Percentiles rank a stretch among this genome's conserved stretches.
phyloP scores from a whole-genome alignment of 768 basidiomycete genomes.

The Ephemerocybe angulata region DNA sequence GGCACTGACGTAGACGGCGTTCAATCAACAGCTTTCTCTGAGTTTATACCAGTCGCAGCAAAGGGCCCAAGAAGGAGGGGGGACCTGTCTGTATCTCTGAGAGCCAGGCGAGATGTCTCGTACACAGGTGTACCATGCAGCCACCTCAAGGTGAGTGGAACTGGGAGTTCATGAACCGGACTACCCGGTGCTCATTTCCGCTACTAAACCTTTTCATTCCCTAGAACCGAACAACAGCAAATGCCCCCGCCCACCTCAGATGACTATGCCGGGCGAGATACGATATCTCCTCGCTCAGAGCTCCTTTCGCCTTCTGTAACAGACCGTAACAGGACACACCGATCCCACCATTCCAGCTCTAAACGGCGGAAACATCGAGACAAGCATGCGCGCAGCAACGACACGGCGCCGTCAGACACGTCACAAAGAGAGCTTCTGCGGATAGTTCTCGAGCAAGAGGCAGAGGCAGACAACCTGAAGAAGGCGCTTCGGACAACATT shows the following conservation, averaged over 20 bases:
- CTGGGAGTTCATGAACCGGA: background rate
- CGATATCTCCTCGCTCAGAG: conserved; percentile 20
- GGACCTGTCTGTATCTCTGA: no score
- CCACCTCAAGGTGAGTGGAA: background rate
- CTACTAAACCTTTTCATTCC: background rate
- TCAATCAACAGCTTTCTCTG: no score
- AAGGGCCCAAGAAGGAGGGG: no score
- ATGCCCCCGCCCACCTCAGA: conserved; percentile 1
- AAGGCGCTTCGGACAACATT: conserved; percentile 33
- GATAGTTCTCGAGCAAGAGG: conserved; percentile 30
- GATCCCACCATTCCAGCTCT: conserved; percentile 1
- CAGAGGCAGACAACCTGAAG: conserved; percentile 33
- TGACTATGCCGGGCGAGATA: conserved; percentile 3
- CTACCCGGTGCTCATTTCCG: background rate
- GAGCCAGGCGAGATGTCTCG: background rate
- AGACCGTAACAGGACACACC: conserved; percentile 2
- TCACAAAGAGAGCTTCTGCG: conserved; percentile 27
- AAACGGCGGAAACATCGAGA: conserved; percentile 2
- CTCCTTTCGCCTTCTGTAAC: conserved; percentile 17
- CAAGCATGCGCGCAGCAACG: conserved; percentile 1
- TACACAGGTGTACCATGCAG: background rate
- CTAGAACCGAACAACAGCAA: conserved; percentile 7
- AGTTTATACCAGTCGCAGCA: no score
- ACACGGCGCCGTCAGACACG: conserved; percentile 8
- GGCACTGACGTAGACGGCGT: background rate